These are phyloP conservation scores for Chlamydomonas applanata DNA, from an alignment of 139 green algal species.

Conservation along the genomic window DNA sequence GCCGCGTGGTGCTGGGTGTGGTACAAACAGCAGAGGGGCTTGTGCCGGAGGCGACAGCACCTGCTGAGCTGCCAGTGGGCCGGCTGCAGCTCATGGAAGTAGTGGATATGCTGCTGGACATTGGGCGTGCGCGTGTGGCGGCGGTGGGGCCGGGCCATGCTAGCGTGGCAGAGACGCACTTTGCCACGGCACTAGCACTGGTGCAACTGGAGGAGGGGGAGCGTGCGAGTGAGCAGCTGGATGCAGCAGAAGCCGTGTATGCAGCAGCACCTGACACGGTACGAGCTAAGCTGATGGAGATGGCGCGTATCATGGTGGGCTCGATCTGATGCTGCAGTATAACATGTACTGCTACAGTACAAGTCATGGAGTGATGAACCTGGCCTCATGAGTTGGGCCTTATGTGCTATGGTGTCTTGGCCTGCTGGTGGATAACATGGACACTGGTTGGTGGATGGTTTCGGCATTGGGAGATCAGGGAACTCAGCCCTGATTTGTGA, in stretches of 20 bases:
- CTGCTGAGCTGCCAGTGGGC: conserved; percentile 49
- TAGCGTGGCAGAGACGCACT: conserved; percentile 47
- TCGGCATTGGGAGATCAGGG: background rate
- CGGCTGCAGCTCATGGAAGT: conserved; percentile 65
- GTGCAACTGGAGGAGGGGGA: conserved; percentile 54
- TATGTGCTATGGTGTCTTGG: background rate
- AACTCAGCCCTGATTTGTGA: background rate
- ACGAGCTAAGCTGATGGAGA: conserved; percentile 40
- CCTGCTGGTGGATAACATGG: background rate
- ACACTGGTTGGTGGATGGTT: background rate
- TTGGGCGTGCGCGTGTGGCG: conserved; percentile 24
- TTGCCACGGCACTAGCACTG: conserved; percentile 55
- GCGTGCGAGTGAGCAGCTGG: conserved; percentile 35
- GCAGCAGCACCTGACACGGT: conserved; percentile 8
- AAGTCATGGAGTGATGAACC: background rate
- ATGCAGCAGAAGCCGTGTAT: conserved; percentile 21
- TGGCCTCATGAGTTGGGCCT: background rate
- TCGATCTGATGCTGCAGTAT: conserved; percentile 23
- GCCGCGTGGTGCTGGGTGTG: conserved; percentile 27
- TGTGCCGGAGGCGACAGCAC: conserved; percentile 10
- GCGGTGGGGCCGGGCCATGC: conserved; percentile 35
- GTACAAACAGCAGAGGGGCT: conserved; percentile 16
- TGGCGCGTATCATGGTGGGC: conserved; percentile 39
- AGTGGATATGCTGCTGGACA: conserved; percentile 75
- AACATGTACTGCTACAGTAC: too few species aligned